Evolutionary conservation across 1,284 basidiomycete genomes (phyloP).

Genomic region (Rhodotorula sp.): DNA sequence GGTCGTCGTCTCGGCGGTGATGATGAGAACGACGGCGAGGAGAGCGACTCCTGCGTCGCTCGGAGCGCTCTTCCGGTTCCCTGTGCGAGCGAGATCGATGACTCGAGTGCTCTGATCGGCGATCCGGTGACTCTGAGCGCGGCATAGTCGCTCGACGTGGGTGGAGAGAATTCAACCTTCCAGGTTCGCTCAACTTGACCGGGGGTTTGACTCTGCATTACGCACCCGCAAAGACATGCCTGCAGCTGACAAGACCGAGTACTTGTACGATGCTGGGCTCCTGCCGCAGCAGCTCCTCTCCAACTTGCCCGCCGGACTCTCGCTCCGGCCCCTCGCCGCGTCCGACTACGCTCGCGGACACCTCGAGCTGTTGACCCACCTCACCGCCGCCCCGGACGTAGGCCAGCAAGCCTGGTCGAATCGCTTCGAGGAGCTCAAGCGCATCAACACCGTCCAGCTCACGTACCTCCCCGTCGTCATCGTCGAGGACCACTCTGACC

Average conservation of each 20-base stretch:
- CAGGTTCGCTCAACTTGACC: not conserved
- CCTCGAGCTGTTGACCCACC: constrained; percentile 73
- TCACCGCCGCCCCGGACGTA: constrained; percentile 74
- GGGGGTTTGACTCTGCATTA: not conserved
- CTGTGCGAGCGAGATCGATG: not conserved
- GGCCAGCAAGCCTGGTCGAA: constrained; percentile 66
- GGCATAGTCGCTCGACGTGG: constrained; percentile 15
- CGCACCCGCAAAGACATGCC: not conserved
- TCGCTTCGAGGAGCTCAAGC: constrained; percentile 64
- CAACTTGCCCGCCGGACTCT: constrained; percentile 15
- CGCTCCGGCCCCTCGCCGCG: constrained; percentile 85
- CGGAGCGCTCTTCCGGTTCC: constrained; percentile 2
- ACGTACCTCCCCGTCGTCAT: constrained; percentile 87
- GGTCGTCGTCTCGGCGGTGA: not conserved
- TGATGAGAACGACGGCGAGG: constrained; percentile 6
- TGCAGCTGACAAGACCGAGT: not conserved
- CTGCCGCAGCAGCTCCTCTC: not conserved
- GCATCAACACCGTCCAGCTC: constrained; percentile 50
- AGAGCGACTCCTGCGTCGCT: constrained; percentile 8
- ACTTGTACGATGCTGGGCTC: constrained; percentile 6
- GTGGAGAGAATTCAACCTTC: not conserved
- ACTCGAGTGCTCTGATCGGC: constrained; percentile 12
- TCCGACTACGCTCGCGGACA: constrained; percentile 82
- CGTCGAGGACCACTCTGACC: constrained; percentile 68
- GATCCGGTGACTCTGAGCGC: constrained; percentile 24